Base-by-base conservation (phyloP, 495 filamentous ascomycete species). In the Ramalina intermedia region DNA sequence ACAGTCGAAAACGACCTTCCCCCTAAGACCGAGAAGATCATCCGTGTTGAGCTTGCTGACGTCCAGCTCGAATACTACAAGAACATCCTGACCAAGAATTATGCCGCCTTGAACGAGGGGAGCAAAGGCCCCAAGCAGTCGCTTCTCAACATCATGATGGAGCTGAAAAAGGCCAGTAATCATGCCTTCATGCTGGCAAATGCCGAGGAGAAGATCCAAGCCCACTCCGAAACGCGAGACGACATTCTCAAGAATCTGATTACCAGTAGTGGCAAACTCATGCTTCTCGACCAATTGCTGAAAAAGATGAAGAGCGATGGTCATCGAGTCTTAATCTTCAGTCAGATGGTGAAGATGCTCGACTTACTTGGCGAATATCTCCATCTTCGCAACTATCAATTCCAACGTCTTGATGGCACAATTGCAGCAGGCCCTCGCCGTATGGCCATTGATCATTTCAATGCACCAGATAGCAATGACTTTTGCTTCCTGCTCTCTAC, bases 81-180 rank as follows among this genome's bases (percentile, higher is more conserved):
- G 59, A 96, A 96, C 59, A 96, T 99, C 52, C 75, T 99, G 9
- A 96, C 93, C 0, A 78, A 87, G 44, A 99, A 99, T 55, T 99
- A 96, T 57, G 83, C 87, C 24, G 91, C 90, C 7, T 74, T 99
- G 42, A 95, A 93, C 58, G 80, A 90, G 55, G 90, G 87, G 18
- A 78, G 80, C 23, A 87, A 76, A 44, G 91, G 88, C 7, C 81
- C 85, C 59, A 95, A 94, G 62, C 87, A 91, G 53, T 94, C 88
- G 1, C 66, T 96, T n/a, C 66, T 96, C 47, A 99, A 99, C 65
- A 94, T 99, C 60, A 94, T 96, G 75, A 99, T 99, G 90, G 93
- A 99, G 61, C 63, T 99, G 57, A 96, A 96, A 70, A 99, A 99
- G 64, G 87, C 88, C 54, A 94, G 88, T 72, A 96, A 96, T 53